Evolutionary conservation across 2,329 filamentous ascomycete genomes (phyloP), one percentile per base, ranked within the genome.

Genomic region (Xylaria sp.): DNA sequence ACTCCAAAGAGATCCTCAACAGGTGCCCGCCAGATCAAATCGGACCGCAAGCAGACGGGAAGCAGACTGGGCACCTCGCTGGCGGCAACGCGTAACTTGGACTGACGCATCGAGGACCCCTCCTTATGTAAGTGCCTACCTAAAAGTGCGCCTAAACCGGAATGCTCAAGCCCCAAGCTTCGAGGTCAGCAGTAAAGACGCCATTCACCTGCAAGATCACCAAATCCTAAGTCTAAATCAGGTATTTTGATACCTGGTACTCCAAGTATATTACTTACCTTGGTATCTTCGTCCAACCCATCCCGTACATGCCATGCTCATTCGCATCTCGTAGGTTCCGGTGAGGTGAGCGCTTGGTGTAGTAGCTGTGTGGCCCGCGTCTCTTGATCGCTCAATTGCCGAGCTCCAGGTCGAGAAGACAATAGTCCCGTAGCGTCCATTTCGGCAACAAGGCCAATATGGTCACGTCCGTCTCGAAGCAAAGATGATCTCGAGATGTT

Each of bases 401-500:
- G 31, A 40, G 11, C 46, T 38, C 28, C 43, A 3, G 28, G 40
- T 43, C 21, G 28, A 17, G 19, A 35, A 21, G 40, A 21, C 23
- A 12, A 40, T n/a, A 14, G 23, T 31, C 35, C 12, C 35, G 4
- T 11, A 17, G 14, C n/a, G n/a, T n/a, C n/a, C n/a, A n/a, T n/a
- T 33, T n/a, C 17, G 6, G 33, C 25, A 38, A 46, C 28, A 19
- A 15, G 37, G 49, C 59, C 68, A 67, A 57, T 49, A 72, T 72
- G 69, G 57, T 63, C 45, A 35, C 65, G 47, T 49, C 42, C 57
- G 42, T 33, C 23, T 28, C 23, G 25, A 17, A 55, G 35, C 51
- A 53, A 67, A 59, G 62, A 74, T 74, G 72, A 68, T 74, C 40
- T 46, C 66, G 55, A 67, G 67, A 70, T 69, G 42, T 53, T 61